These are phyloP conservation scores for Lachnellula hyalina DNA, from an alignment of 2,329 filamentous ascomycete genomes.

Conservation along the genomic window DNA sequence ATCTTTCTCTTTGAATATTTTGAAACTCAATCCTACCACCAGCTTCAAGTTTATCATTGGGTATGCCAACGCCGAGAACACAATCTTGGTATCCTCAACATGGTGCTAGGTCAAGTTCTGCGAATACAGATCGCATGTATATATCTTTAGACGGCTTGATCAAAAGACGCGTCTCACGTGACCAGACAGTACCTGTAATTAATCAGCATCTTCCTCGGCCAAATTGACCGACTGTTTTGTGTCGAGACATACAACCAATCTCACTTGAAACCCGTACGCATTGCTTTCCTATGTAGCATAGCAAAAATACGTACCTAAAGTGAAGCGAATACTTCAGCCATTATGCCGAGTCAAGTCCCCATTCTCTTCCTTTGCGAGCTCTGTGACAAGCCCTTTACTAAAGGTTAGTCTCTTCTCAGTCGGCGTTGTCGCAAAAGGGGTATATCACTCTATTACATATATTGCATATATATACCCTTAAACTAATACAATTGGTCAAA, in stretches of 20 bases:
- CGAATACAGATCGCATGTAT: too few relatives aligned
- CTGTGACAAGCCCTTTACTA: not conserved
- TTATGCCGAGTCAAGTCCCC: not conserved
- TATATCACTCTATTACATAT: not conserved
- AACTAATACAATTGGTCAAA: not conserved
- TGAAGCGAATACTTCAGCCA: not conserved
- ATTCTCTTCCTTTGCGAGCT: not conserved
- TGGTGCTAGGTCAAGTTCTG: too few relatives aligned
- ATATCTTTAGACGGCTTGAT: too few relatives aligned
- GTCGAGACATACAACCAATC: not conserved
- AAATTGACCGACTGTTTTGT: not conserved
- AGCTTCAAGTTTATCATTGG: too few relatives aligned
- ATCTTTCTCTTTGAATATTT: too few relatives aligned
- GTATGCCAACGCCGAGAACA: too few relatives aligned
- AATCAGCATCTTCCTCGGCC: not conserved
- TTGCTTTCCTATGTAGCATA: not conserved
- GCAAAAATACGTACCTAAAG: not conserved
- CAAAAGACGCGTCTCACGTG: too few relatives aligned
- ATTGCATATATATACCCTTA: too few relatives aligned
- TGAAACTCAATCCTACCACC: too few relatives aligned
- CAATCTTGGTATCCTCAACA: too few relatives aligned
- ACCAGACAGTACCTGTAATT: not conserved
- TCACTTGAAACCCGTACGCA: not conserved
- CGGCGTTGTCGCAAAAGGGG: not conserved
- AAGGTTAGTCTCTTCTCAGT: not conserved